phyloP scores from a whole-genome alignment of 768 basidiomycete species.

The Scleroderma citrinum region DNA sequence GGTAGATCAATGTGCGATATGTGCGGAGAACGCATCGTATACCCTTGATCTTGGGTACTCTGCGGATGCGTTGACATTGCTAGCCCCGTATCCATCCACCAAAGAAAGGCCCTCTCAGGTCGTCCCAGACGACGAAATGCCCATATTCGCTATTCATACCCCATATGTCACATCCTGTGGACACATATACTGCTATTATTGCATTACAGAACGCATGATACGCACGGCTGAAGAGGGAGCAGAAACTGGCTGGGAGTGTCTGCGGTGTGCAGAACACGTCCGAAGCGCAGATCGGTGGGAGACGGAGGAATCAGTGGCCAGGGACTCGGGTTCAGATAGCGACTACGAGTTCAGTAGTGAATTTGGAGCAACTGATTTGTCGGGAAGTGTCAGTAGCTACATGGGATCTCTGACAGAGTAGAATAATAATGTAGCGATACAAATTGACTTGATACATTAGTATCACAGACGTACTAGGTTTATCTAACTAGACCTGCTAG shows the following conservation, averaged over 20 bases:
- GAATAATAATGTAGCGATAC: constrained; percentile 2
- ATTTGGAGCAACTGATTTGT: constrained; percentile 43
- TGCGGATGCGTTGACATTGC: constrained; percentile 39
- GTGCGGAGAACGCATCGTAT: constrained; percentile 68
- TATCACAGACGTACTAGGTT: constrained; percentile 1
- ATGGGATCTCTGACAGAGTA: constrained; percentile 30
- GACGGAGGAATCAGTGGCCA: constrained; percentile 23
- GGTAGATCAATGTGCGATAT: constrained; percentile 82
- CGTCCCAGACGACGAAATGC: constrained; percentile 28
- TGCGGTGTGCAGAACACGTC: constrained; percentile 69
- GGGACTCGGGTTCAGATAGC: constrained; percentile 32
- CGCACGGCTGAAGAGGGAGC: constrained; percentile 58
- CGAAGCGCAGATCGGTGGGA: constrained; percentile 53
- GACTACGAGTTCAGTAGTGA: constrained; percentile 57
- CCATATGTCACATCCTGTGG: constrained; percentile 82
- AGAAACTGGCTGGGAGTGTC: constrained; percentile 68
- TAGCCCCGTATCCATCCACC: constrained; percentile 26
- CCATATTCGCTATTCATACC: constrained; percentile 66
- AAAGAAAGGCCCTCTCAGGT: constrained; percentile 8
- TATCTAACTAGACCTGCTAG: constrained; percentile 12
- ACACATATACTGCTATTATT: constrained; percentile 91
- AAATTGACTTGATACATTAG: background rate
- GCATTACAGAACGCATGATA: constrained; percentile 79
- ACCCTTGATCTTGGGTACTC: constrained; percentile 52
- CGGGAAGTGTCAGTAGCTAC: constrained; percentile 41